These are phyloP conservation scores for Phaseolus lunatus DNA, from an alignment of 306 rosid genomes.

Conservation along the genomic window DNA sequence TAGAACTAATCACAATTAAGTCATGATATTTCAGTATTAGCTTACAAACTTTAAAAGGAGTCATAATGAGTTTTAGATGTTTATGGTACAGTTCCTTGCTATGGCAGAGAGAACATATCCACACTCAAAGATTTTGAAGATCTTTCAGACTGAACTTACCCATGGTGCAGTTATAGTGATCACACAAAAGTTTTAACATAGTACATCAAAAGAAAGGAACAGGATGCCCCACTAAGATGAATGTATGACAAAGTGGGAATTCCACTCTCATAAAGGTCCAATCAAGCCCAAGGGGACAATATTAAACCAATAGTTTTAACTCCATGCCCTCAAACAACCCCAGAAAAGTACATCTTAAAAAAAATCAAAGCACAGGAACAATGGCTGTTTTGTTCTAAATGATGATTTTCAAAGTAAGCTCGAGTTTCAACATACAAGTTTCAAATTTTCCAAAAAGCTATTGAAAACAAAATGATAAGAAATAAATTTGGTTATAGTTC, in stretches of 20 bases:
- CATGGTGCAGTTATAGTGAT: background rate
- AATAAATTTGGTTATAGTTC: slow-evolving; percentile 12
- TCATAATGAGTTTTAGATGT: background rate
- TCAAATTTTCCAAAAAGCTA: slow-evolving; percentile 31
- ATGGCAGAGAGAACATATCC: slow-evolving; percentile 34
- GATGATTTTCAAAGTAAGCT: slow-evolving; percentile 10
- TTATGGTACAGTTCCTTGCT: slow-evolving; percentile 29
- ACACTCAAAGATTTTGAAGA: slow-evolving; percentile 15
- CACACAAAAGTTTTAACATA: slow-evolving; percentile 28
- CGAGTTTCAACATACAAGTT: slow-evolving; percentile 25
- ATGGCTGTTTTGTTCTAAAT: slow-evolving; percentile 8
- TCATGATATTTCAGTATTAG: slow-evolving; percentile 25
- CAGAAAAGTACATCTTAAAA: slow-evolving; percentile 19
- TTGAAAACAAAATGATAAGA: slow-evolving; percentile 23
- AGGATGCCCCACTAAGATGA: slow-evolving; percentile 24
- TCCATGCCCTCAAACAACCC: background rate
- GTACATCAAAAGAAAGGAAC: slow-evolving; percentile 29
- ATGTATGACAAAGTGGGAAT: slow-evolving; percentile 6
- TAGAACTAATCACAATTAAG: background rate
- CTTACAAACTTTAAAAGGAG: slow-evolving; percentile 18
- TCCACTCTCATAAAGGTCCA: slow-evolving; percentile 27
- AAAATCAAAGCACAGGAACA: slow-evolving; percentile 27
- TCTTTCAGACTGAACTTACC: slow-evolving; percentile 21
- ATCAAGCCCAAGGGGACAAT: slow-evolving; percentile 17
- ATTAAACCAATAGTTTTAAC: slow-evolving; percentile 8